Evolutionary conservation across 306 rosid species (phyloP).

Genomic region (Gleditsia sinensis): DNA sequence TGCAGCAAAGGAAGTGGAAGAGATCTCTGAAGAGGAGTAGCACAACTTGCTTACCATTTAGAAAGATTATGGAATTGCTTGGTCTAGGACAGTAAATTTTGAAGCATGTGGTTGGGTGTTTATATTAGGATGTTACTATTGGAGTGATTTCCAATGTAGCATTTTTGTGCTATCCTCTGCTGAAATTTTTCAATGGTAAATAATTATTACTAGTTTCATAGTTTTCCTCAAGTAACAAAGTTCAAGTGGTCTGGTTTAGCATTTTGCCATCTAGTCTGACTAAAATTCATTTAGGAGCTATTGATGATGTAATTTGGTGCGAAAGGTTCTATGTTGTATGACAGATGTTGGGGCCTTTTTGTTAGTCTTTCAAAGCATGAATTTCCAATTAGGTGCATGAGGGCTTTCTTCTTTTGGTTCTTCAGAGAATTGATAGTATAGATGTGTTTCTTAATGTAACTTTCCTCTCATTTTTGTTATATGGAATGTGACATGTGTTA

Average conservation of each 20-base stretch:
- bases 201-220: not conserved
- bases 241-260: not conserved
- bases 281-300: not conserved
- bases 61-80: not conserved
- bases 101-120: slow-evolving; percentile 4
- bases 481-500: too few species aligned
- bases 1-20: slow-evolving; percentile 12
- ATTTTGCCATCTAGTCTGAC: not conserved
- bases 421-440: too few species aligned
- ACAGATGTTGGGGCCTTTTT: not conserved
- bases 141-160: not conserved
- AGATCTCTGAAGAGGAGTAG: slow-evolving; percentile 51
- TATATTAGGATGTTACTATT: not conserved
- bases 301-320: not conserved
- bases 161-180: slow-evolving; percentile 19
- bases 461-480: too few species aligned
- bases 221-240: not conserved
- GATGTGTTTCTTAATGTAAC: too few species aligned
- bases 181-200: slow-evolving; percentile 2
- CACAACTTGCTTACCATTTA: not conserved
- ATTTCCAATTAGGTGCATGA: not conserved
- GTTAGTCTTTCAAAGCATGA: not conserved
- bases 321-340: too few species aligned
- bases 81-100: slow-evolving; percentile 41
- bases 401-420: not conserved